These are phyloP conservation scores for Trichoderma parareesei DNA, from an alignment of 495 filamentous ascomycete genomes.

Conservation along the genomic window DNA sequence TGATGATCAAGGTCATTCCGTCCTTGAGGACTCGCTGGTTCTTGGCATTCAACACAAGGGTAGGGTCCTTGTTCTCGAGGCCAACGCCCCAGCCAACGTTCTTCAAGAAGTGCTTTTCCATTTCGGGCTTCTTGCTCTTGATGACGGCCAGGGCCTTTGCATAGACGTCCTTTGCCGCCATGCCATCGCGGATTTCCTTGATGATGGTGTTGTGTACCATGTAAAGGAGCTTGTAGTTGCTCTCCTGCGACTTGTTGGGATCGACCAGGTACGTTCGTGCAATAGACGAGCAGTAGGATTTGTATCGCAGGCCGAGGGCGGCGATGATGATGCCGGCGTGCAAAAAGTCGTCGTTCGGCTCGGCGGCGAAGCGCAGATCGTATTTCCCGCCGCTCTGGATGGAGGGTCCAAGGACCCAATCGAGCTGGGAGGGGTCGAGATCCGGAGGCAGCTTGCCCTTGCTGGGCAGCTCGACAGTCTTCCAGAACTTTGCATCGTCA, in stretches of 20 bases:
- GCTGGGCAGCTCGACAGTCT: conserved; percentile 56
- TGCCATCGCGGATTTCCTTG: conserved; percentile 83
- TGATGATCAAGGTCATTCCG: conserved; percentile 91
- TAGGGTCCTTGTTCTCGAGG: conserved; percentile 78
- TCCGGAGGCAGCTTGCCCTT: conserved; percentile 71
- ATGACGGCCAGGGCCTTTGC: conserved; percentile 72
- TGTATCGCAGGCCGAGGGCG: conserved; percentile 85
- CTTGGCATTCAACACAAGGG: conserved; percentile 75
- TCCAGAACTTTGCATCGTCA: conserved; percentile 88
- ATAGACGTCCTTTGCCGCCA: conserved; percentile 81
- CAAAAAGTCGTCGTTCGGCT: conserved; percentile 74
- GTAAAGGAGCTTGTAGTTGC: conserved; percentile 87
- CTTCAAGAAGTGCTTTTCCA: conserved; percentile 88
- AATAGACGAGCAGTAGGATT: conserved; percentile 84
- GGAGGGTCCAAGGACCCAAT: conserved; percentile 87
- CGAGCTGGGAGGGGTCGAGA: conserved; percentile 84
- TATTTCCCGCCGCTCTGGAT: conserved; percentile 94
- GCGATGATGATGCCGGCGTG: conserved; percentile 89
- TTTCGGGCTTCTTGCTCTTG: conserved; percentile 81
- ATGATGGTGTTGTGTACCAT: conserved; percentile 78
- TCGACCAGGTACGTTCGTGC: conserved; percentile 93
- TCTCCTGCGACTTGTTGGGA: conserved; percentile 89
- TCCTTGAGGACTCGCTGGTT: conserved; percentile 76
- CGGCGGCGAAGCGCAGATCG: conserved; percentile 70
- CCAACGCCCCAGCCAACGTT: conserved; percentile 86